Base-by-base conservation (phyloP, 2,329 filamentous ascomycete species). In the Colletotrichum sp. region DNA sequence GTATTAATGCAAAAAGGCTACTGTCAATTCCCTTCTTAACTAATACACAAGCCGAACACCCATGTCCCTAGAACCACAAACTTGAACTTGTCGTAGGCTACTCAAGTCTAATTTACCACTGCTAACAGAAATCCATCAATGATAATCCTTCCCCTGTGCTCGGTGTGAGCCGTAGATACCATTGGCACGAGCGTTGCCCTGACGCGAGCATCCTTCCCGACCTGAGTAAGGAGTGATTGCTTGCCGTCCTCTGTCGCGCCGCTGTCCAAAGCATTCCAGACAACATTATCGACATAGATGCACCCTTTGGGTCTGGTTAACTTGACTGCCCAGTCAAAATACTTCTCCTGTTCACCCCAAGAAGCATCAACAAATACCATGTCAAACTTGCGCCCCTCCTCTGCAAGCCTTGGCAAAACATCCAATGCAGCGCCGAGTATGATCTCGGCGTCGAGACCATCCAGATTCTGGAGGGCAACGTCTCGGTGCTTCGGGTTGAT, bases 361-460 rank as follows among this genome's bases (percentile, higher is more conserved):
- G 88, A 87, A 8, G 89, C 89, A 79, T 91, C 89, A 43, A 91
- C 87, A 74, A 91, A 91, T 2, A 88, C 85, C 76, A 91, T 83
- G 71, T 88, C 88, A 74, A 89, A 90, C 60, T 82, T 82, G 13
- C 82, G 82, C 2, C 86, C 84, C 74, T 90, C 85, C 9, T 83
- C 80, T 0, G 77, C 81, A 18, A 91, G 79, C 66, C 81, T 79
- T 0, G 83, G 82, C 30, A 85, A 57, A 0, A 84, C 78, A 5
- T 90, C 86, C 4, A 88, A 68, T 0, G 85, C 89, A 2, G 85
- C 80, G 0, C 89, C 89, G 0, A 88, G 80, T 2, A 87, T 75
- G 2, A 91, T 81, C 2, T 89, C 85, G 1, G 89, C 84, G 10
- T 81, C 83, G 3, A 90, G 78, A 0, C 86, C 86, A 0, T 85